A percentile compares a stretch with the other conserved stretches of the same genome.
Evolutionary conservation across 2,329 filamentous ascomycete species (phyloP).

Genomic region (Ceratocystis huliohia): DNA sequence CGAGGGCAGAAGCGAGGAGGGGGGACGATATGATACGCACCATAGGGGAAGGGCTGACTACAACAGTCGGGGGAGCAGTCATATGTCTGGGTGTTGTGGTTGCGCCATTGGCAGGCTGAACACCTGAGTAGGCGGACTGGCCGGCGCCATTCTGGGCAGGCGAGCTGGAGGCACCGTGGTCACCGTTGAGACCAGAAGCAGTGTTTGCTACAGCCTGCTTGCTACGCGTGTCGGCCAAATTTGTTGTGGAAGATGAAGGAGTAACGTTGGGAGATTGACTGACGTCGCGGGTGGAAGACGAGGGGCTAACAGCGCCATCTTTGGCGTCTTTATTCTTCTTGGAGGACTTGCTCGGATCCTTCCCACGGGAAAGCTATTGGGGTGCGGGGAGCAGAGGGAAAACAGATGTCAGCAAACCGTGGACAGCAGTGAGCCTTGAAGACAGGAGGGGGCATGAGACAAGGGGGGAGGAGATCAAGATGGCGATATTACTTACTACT

Average conservation of each 20-base stretch:
- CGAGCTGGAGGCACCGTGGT: constrained; percentile 26
- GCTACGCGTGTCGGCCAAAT: constrained; percentile 71
- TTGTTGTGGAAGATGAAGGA: constrained; percentile 78
- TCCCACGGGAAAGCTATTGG: constrained; percentile 74
- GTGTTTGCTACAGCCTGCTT: constrained; percentile 41
- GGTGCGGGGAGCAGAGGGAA: not conserved
- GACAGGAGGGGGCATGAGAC: not conserved
- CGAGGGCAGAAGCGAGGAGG: constrained; percentile 17
- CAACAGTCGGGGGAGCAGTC: constrained; percentile 67
- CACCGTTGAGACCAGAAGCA: constrained; percentile 1
- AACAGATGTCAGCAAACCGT: not conserved
- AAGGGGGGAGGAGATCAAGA: not conserved
- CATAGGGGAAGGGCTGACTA: constrained; percentile 88
- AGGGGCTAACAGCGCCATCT: constrained; percentile 70
- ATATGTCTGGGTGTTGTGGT: constrained; percentile 52
- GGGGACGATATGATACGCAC: constrained; percentile 39
- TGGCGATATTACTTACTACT: constrained; percentile 56
- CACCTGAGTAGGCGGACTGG: constrained; percentile 26
- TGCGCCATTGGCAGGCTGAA: constrained; percentile 33
- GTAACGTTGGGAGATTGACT: constrained; percentile 55
- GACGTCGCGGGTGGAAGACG: constrained; percentile 43
- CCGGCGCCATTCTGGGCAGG: constrained; percentile 28
- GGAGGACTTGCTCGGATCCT: constrained; percentile 72
- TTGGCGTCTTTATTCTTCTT: constrained; percentile 62
- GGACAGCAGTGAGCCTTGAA: not conserved